A percentile compares a stretch with the other conserved stretches of the same genome.
Conservation (phyloP, 805 yeast genomes). For the Wickerhamomyces rabaulensis region DNA sequence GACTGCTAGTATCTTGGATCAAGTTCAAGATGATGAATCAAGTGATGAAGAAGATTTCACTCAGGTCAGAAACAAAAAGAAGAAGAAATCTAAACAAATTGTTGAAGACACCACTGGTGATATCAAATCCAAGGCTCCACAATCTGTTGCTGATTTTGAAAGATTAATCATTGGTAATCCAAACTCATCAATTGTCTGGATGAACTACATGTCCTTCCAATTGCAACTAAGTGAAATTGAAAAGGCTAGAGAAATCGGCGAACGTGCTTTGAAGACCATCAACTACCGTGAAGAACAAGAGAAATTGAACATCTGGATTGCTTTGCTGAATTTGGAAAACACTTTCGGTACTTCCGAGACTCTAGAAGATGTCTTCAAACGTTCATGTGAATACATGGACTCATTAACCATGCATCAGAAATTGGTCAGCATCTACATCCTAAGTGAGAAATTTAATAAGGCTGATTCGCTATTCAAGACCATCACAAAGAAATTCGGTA, state of each 20-base stretch:
- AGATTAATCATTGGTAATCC: conserved; percentile 89
- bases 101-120: conserved; percentile 83
- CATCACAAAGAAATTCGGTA: conserved; percentile 77
- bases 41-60: conserved; percentile 47
- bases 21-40: conserved; percentile 55
- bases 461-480: conserved; percentile 66
- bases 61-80: conserved; percentile 40
- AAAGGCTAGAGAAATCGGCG: conserved; percentile 89
- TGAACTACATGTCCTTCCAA: conserved; percentile 98
- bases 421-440: conserved; percentile 65
- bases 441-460: conserved; percentile 64
- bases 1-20: conserved; percentile 87
- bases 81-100: conserved; percentile 33
- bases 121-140: conserved; percentile 80
- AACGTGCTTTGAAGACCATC: conserved; percentile 87
- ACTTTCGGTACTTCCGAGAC: conserved; percentile 86
- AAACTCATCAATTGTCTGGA: conserved; percentile 90
- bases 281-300: conserved; percentile 89
- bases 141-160: conserved; percentile 88
- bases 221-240: conserved; percentile 90
- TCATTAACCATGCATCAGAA: conserved; percentile 75
- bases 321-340: conserved; percentile 87
- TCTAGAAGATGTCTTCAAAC: conserved; percentile 72
- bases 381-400: conserved; percentile 90
- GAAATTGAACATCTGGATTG: conserved; percentile 93